Base-by-base conservation (phyloP, 2,329 filamentous ascomycete genomes). In the Calonectria ilicicola region DNA sequence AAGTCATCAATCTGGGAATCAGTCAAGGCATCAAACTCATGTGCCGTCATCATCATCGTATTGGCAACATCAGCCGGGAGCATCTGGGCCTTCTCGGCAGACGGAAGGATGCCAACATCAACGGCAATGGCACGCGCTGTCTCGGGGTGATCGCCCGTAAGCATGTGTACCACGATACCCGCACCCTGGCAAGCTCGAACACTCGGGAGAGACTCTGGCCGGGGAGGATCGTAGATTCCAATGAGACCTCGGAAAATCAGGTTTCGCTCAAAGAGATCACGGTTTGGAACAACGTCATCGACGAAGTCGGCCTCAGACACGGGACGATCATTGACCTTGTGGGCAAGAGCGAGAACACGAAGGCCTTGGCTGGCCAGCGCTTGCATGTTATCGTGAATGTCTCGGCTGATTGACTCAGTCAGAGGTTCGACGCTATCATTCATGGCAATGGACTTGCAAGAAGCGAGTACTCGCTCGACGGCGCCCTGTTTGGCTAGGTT, bases 161-260 rank as follows among this genome's bases (percentile, higher is more conserved):
- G 87, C 90, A 92, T 92, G 79, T 91, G 90, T 2, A 92, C 90
- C 64, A 86, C 85, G 64, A 92, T 91, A 51, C 90, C 90, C 26
- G 91, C 90, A 38, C 85, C 84, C 75, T 91, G 88, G 76, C 89
- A 92, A 62, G 87, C 83, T 56, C 84, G 83, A 44, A 92, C 89
- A 85, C 40, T 86, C 85, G 42, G 87, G 86, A n/a, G 74, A 3
- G 92, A 91, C 79, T 93, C 92, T 0, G 88, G 86, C 0, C 92
- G 91, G 72, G 92, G 92, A 12, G 92, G 92, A 74, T 93, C 92
- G 77, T 93, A 93, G 29, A 94, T 87, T 63, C 91, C 92, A 72
- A 93, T 88, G 14, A 94, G 85, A 29, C 92, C 92, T 49, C 89
- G 87, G 82, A 93, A 93, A 56, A 86, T 85, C 44, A 94, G 86